Evolutionary conservation across 2,329 filamentous ascomycete genomes (phyloP).

Genomic region (Lasiodiplodia hormozganensis): DNA sequence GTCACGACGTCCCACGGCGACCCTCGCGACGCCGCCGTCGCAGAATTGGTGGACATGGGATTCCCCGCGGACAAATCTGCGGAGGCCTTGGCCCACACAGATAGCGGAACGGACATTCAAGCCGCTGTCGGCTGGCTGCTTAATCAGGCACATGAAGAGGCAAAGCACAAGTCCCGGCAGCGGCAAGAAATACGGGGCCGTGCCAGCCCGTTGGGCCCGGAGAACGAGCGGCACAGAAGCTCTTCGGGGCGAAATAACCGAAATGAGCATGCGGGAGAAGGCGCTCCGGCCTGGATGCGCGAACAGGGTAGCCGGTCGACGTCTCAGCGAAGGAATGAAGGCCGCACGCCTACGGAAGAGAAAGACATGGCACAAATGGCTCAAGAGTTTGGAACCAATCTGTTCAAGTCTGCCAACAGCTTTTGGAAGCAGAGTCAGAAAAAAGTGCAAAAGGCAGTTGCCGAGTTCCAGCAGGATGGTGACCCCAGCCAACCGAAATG

Average conservation of each 20-base stretch:
- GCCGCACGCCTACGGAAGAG: slow-evolving; percentile 64
- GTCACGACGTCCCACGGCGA: slow-evolving; percentile 39
- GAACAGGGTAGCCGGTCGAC: slow-evolving; percentile 59
- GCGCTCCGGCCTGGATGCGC: slow-evolving; percentile 68
- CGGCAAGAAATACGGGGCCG: slow-evolving; percentile 40
- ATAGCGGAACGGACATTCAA: slow-evolving; percentile 80
- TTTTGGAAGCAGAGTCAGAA: slow-evolving; percentile 96
- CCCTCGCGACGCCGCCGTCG: slow-evolving; percentile 78
- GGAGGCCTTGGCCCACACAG: slow-evolving; percentile 79
- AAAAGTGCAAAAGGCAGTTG: slow-evolving; percentile 88
- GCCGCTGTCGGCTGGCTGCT: slow-evolving; percentile 87
- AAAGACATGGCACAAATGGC: slow-evolving; percentile 82
- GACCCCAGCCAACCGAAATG: slow-evolving; percentile 88
- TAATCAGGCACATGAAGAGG: slow-evolving; percentile 86
- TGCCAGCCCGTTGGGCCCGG: slow-evolving; percentile 34
- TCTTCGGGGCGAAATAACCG: slow-evolving; percentile 37
- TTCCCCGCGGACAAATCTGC: slow-evolving; percentile 86
- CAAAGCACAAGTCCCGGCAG: slow-evolving; percentile 70
- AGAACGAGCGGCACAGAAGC: slow-evolving; percentile 32
- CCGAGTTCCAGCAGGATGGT: slow-evolving; percentile 77
- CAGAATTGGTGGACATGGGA: slow-evolving; percentile 92
- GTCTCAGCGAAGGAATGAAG: slow-evolving; percentile 59
- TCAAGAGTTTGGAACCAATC: slow-evolving; percentile 78
- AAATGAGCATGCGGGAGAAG: slow-evolving; percentile 28
- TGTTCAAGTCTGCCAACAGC: slow-evolving; percentile 94